phyloP scores from a whole-genome alignment of 176 grass and related monocot species.

The Aegilops longissima region DNA sequence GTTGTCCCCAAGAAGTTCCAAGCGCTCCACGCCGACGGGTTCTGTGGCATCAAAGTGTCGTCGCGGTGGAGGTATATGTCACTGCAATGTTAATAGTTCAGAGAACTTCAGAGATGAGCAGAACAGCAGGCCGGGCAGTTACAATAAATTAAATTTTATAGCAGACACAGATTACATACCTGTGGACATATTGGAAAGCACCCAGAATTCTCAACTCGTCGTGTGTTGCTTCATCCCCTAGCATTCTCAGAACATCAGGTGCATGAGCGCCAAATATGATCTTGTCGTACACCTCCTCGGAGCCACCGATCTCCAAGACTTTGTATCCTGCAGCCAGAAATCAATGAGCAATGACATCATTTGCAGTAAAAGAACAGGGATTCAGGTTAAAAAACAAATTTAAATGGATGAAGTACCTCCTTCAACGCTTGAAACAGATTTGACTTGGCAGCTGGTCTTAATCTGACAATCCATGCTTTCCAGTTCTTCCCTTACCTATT shows the following conservation, averaged over 20 bases:
- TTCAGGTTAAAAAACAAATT: neutral
- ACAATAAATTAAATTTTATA: neutral
- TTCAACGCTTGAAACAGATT: conserved; percentile 48
- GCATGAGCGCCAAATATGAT: conserved; percentile 74
- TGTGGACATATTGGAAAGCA: conserved; percentile 83
- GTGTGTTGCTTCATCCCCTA: conserved; percentile 68
- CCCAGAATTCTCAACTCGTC: conserved; percentile 73
- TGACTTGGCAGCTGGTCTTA: conserved; percentile 63
- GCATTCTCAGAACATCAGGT: conserved; percentile 72
- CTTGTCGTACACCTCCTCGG: conserved; percentile 60
- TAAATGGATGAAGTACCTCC: conserved; percentile 33
- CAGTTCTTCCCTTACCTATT: conserved; percentile 67
- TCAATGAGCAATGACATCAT: neutral
- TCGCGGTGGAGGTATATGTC: conserved; percentile 88
- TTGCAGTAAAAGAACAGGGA: neutral
- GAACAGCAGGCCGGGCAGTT: neutral
- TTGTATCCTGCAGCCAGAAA: conserved; percentile 40
- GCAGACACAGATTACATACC: conserved; percentile 10
- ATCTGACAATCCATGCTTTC: conserved; percentile 68
- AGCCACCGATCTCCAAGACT: conserved; percentile 41
- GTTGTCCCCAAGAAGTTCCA: conserved; percentile 90
- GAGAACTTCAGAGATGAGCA: neutral
- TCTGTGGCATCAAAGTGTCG: conserved; percentile 73
- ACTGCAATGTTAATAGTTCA: conserved; percentile 32
- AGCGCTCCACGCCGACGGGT: conserved; percentile 80